Evolutionary conservation across 305 asterid species (phyloP), one percentile per base, ranked within the genome.

Genomic region (Fraxinus latifolia): DNA sequence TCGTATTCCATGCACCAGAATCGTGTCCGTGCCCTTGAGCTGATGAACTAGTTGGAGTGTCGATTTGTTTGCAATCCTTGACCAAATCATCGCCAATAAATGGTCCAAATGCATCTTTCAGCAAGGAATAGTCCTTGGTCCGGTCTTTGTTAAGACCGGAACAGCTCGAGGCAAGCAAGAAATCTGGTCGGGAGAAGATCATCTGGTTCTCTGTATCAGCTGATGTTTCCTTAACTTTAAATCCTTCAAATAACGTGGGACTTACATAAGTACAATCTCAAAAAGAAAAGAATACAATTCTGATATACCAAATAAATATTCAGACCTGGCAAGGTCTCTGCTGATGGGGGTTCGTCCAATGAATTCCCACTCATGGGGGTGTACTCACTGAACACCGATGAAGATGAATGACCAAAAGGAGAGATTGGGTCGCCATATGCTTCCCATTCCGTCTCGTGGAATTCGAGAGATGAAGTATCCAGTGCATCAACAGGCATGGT

Each of bases 381-480:
- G 86, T 82, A 80, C 79, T 83, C 92, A 53, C 89, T 87, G 87
- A 90, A 91, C 77, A 88, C 75, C 0, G 92, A 83, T 0, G 91
- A 85, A 79, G 89, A 82, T 80, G 94, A 89, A 85, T 85, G 88
- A 74, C 91, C 84, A 12, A 87, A 84, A 79, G 90, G 94, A 47
- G 91, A 88, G 79, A 79, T 77, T 12, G 88, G 83, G 76, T 83
- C 89, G 81, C 89, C 86, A 70, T 85, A 86, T 6, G 81, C 84
- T 84, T 86, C 92, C 92, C 93, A 88, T 73, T 84, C 90, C 7
- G 83, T 50, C 50, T 86, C 88, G 1, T 77, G 81, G 80, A 85
- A 82, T 80, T 83, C 83, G n/a, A 77, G 86, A 29, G 80, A 76
- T 9, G 90, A 80, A 55, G 68, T 76, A 37, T 82, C 80, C 83